Conservation (phyloP, 78 protist genomes). For the Neovahlkampfia damariscottae region DNA sequence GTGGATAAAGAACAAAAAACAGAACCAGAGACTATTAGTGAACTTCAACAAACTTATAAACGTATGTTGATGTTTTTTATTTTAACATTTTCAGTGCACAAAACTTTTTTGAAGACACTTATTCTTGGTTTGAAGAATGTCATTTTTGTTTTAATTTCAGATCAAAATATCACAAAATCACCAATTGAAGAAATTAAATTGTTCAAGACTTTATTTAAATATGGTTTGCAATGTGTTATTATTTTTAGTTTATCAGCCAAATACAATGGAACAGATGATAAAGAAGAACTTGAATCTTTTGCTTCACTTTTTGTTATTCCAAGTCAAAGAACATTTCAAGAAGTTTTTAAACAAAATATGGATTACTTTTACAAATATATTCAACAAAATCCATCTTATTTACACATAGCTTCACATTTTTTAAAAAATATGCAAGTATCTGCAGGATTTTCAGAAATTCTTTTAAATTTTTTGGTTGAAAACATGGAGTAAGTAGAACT, state of each 20-base stretch:
- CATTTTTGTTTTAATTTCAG: slow-evolving; percentile 43
- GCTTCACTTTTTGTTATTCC: slow-evolving; percentile 59
- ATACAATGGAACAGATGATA: neutral
- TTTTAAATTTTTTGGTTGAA: slow-evolving; percentile 40
- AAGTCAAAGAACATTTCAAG: slow-evolving; percentile 48
- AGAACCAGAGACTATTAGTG: no score
- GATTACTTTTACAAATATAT: slow-evolving; percentile 36
- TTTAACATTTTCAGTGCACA: no score
- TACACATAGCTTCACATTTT: slow-evolving; percentile 67
- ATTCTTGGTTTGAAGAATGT: slow-evolving; percentile 63
- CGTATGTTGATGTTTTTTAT: no score
- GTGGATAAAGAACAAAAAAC: slow-evolving; percentile 28
- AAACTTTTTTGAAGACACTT: slow-evolving; percentile 54
- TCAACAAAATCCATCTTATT: slow-evolving; percentile 26
- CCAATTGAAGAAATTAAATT: neutral
- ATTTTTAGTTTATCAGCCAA: neutral
- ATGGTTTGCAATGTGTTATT: slow-evolving; percentile 2
- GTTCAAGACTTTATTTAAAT: neutral
- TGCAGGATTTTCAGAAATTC: slow-evolving; percentile 23
- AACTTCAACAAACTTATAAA: no score
- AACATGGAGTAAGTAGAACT: no score
- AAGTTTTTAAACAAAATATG: slow-evolving; percentile 28
- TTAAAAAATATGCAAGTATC: slow-evolving; percentile 32
- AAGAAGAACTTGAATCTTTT: slow-evolving; percentile 57
- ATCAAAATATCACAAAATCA: neutral